phyloP scores from a whole-genome alignment of 768 basidiomycete species.

The Fomitopsis pulvina region DNA sequence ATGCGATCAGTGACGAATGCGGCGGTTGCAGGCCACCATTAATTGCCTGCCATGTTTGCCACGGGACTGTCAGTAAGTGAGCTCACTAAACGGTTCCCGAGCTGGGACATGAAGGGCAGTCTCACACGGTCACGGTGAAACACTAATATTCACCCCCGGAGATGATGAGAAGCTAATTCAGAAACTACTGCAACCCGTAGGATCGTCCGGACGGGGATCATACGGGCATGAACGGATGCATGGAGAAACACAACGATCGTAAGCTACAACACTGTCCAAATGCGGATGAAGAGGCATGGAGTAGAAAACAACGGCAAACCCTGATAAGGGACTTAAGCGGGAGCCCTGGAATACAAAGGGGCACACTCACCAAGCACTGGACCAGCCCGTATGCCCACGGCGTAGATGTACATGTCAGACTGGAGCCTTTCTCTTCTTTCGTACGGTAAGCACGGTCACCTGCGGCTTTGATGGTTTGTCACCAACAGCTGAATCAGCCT shows the following conservation, averaged over 20 bases:
- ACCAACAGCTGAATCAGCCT: conserved; percentile 8
- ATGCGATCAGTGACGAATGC: neutral
- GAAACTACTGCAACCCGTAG: no score
- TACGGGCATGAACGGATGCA: neutral
- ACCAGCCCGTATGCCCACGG: no score
- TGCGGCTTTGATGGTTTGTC: conserved; percentile 17
- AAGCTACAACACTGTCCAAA: neutral
- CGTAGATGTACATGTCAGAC: conserved; percentile 1
- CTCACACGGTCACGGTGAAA: no score
- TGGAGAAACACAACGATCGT: neutral
- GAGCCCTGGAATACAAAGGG: neutral
- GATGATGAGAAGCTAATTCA: no score
- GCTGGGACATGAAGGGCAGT: no score
- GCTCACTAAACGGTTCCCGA: no score
- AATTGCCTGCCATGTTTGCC: no score
- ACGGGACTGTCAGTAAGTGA: no score
- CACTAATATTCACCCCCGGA: no score
- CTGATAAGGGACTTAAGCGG: neutral
- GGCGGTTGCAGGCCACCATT: neutral
- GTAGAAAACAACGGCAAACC: neutral
- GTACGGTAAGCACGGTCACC: conserved; percentile 55
- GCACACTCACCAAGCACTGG: neutral
- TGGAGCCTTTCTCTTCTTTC: conserved; percentile 37
- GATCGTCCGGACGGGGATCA: neutral
- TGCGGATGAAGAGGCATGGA: neutral